Conservation (phyloP, 139 green algal species). For the Chlamydomonas sphaeroides region DNA sequence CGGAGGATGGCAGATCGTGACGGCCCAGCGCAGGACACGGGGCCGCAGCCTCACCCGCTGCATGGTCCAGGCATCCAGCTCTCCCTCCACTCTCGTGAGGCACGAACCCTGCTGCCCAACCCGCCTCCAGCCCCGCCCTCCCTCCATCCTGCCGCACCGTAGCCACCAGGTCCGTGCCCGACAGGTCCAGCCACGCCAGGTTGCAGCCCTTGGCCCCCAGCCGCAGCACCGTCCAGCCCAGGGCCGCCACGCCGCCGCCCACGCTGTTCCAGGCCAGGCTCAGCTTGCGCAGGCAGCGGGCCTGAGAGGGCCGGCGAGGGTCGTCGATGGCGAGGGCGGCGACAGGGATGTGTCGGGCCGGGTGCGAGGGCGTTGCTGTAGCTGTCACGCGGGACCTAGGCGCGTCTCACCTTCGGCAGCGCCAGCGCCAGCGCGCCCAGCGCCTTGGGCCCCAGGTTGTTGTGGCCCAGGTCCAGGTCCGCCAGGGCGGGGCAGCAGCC, state of each 20-base stretch:
- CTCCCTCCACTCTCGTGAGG: too few species aligned
- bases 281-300: background rate
- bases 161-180: conserved; percentile 27
- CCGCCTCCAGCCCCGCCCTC: too few species aligned
- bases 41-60: too few species aligned
- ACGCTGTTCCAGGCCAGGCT: conserved; percentile 35
- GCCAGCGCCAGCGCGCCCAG: conserved; percentile 23
- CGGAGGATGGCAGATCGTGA: too few species aligned
- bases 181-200: conserved; percentile 13
- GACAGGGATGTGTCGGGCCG: too few species aligned
- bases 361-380: too few species aligned
- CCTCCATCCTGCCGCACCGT: background rate
- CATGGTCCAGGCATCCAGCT: too few species aligned
- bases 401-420: conserved; percentile 8
- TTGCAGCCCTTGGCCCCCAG: conserved; percentile 7
- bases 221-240: conserved; percentile 22
- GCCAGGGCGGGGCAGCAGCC: background rate
- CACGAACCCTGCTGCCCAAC: too few species aligned
- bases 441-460: conserved; percentile 35
- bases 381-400: too few species aligned
- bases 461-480: conserved; percentile 39
- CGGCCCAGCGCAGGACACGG: too few species aligned
- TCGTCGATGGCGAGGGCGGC: too few species aligned
- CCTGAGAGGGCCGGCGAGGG: conserved; percentile 9
- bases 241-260: conserved; percentile 17